phyloP scores from a whole-genome alignment of 2,329 filamentous ascomycete species.

The Thelonectria rubi region DNA sequence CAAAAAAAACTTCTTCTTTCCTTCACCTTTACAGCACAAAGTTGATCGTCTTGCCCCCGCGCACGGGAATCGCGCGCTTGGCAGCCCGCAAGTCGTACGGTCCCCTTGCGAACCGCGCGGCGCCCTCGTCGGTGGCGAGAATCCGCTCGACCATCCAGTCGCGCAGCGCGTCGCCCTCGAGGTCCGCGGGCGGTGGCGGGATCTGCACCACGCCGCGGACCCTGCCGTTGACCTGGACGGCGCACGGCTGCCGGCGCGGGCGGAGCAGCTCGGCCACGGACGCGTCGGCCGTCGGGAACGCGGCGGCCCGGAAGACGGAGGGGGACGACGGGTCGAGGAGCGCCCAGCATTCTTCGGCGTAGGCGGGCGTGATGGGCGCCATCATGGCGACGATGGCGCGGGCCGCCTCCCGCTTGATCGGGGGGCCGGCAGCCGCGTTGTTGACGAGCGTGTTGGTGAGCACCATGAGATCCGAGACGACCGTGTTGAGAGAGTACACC shows the following conservation, averaged over 20 bases:
- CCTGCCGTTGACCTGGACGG: constrained; percentile 85
- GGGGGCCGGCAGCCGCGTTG: constrained; percentile 49
- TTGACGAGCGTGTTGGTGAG: constrained; percentile 75
- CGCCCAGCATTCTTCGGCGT: constrained; percentile 84
- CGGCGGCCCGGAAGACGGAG: constrained; percentile 56
- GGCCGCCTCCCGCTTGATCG: constrained; percentile 59
- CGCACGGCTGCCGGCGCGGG: constrained; percentile 62
- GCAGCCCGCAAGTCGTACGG: constrained; percentile 58
- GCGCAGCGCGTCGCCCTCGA: constrained; percentile 57
- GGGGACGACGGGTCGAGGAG: constrained; percentile 54
- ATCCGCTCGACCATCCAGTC: constrained; percentile 71
- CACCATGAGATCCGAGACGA: constrained; percentile 83
- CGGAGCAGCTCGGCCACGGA: constrained; percentile 58
- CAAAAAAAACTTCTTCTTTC: background rate
- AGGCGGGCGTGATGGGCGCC: constrained; percentile 81
- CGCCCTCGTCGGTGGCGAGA: constrained; percentile 68
- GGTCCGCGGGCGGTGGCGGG: constrained; percentile 55
- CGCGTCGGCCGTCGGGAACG: constrained; percentile 68
- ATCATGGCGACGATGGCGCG: constrained; percentile 73
- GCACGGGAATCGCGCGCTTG: constrained; percentile 73
- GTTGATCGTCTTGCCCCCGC: constrained; percentile 75
- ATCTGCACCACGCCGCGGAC: constrained; percentile 74
- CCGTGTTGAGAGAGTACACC: constrained; percentile 82
- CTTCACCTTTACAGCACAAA: constrained; percentile 64
- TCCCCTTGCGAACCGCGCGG: constrained; percentile 61